Evolutionary conservation across 352 stramenopile species (phyloP).

Genomic region (Phytophthora sp.): DNA sequence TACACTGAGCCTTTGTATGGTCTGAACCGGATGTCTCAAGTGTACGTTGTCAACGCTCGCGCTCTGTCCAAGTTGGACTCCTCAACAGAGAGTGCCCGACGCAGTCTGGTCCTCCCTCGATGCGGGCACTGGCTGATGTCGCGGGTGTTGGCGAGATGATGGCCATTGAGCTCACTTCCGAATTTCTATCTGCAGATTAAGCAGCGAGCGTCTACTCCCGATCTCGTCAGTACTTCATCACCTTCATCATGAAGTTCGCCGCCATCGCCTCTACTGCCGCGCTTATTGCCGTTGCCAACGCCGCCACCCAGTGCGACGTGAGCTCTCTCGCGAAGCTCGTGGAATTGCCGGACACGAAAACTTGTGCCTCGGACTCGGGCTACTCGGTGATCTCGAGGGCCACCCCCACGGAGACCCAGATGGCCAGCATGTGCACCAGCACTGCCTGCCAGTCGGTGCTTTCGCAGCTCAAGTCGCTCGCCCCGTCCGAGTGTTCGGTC

Average conservation of each 20-base stretch:
- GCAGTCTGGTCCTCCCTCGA: slow-evolving; percentile 19
- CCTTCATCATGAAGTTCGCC: slow-evolving; percentile 41
- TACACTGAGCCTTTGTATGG: slow-evolving; percentile 26
- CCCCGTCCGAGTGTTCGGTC: slow-evolving; percentile 39
- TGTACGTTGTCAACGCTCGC: background rate
- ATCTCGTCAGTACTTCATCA: slow-evolving; percentile 19
- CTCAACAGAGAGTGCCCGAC: slow-evolving; percentile 14
- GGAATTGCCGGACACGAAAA: slow-evolving; percentile 26
- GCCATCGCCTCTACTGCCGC: slow-evolving; percentile 21
- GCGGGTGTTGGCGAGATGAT: background rate
- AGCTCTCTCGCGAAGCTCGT: slow-evolving; percentile 34
- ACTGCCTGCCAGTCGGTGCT: slow-evolving; percentile 40
- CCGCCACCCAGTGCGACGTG: slow-evolving; percentile 39
- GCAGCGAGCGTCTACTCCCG: slow-evolving; percentile 27
- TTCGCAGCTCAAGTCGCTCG: slow-evolving; percentile 28
- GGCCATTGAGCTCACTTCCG: slow-evolving; percentile 26
- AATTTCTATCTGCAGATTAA: slow-evolving; percentile 38
- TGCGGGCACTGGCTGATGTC: slow-evolving; percentile 8
- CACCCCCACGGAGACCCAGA: slow-evolving; percentile 33
- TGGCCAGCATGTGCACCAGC: slow-evolving; percentile 41
- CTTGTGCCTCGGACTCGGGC: slow-evolving; percentile 35
- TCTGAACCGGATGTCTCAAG: slow-evolving; percentile 29
- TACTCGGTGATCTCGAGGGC: slow-evolving; percentile 42
- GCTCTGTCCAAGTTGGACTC: slow-evolving; percentile 25
- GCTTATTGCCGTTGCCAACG: slow-evolving; percentile 31